Evolutionary conservation across 345 rosid species (phyloP).

Genomic region (Hibiscus mutabilis): DNA sequence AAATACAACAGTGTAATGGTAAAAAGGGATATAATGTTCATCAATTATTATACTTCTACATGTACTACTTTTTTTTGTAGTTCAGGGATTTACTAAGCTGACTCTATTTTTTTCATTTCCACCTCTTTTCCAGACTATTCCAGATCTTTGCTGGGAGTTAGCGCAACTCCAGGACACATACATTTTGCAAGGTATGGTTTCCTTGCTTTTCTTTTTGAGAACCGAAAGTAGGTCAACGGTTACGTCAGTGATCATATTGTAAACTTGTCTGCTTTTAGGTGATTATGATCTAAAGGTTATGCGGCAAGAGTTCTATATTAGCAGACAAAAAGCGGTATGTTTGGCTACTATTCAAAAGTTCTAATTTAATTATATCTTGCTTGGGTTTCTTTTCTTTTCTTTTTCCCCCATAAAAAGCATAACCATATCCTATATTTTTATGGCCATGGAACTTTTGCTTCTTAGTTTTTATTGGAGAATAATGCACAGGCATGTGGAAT

Average conservation of each 20-base stretch:
- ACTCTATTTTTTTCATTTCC: background rate
- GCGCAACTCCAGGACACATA: slow-evolving; percentile 95
- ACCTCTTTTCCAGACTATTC: slow-evolving; percentile 55
- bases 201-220: slow-evolving; percentile 9
- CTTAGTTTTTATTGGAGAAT: background rate
- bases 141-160: slow-evolving; percentile 92
- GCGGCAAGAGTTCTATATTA: slow-evolving; percentile 89
- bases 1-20: background rate
- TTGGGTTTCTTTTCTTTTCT: background rate
- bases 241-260: slow-evolving; percentile 2
- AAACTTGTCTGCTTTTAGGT: slow-evolving; percentile 39
- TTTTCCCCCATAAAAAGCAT: background rate
- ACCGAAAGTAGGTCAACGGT: background rate
- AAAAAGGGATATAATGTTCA: background rate
- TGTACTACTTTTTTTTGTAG: slow-evolving; percentile 4
- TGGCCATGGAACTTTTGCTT: background rate
- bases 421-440: background rate
- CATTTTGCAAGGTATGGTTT: slow-evolving; percentile 72
- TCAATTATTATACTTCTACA: background rate
- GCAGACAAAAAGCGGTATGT: slow-evolving; percentile 72
- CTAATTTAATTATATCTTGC: background rate
- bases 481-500: slow-evolving; percentile 1
- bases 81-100: background rate
- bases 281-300: slow-evolving; percentile 96
- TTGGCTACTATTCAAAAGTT: slow-evolving; percentile 7